phyloP scores from a whole-genome alignment of 805 yeast genomes.

The Cyberlindnera mrakii region DNA sequence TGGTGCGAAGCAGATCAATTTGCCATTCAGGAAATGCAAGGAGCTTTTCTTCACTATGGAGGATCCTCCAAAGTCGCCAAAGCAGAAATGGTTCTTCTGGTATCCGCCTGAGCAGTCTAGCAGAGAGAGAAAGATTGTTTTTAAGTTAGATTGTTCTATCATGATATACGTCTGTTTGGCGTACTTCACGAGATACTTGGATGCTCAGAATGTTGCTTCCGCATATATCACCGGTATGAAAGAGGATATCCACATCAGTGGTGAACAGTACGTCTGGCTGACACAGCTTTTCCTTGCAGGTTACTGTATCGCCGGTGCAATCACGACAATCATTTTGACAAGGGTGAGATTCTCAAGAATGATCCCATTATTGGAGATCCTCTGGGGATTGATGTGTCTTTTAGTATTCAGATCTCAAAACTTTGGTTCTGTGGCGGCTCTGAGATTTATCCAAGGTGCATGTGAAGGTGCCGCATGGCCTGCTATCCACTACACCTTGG shows the following conservation, averaged over 20 bases:
- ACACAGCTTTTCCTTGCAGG: conserved; percentile 4
- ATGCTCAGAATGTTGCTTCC: conserved; percentile 27
- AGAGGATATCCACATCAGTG: conserved; percentile 42
- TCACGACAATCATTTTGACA: conserved; percentile 3
- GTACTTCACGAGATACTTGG: conserved; percentile 15
- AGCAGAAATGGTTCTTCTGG: conserved; percentile 15
- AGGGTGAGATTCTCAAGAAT: conserved; percentile 2
- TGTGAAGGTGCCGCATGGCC: conserved; percentile 16
- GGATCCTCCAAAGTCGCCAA: conserved; percentile 7
- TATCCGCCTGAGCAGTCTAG: conserved; percentile 12
- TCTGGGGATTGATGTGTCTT: conserved; percentile 45
- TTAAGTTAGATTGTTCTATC: conserved; percentile 14
- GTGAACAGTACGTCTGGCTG: conserved; percentile 33
- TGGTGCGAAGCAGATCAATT: too few species aligned
- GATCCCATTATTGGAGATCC: conserved; percentile 6
- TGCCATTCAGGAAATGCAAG: conserved; percentile 7
- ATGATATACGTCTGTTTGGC: conserved; percentile 15
- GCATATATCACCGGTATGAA: conserved; percentile 57
- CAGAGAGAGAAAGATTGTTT: conserved; percentile 11
- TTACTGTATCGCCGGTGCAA: conserved; percentile 2
- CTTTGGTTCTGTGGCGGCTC: conserved; percentile 30
- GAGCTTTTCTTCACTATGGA: conserved; percentile 12
- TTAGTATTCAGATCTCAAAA: conserved; percentile 8
- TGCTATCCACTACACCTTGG: conserved; percentile 12
- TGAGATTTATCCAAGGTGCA: conserved; percentile 54